Evolutionary conservation across 2,329 filamentous ascomycete species (phyloP), one percentile per base, ranked within the genome.

Genomic region (Arthroderma sp.): DNA sequence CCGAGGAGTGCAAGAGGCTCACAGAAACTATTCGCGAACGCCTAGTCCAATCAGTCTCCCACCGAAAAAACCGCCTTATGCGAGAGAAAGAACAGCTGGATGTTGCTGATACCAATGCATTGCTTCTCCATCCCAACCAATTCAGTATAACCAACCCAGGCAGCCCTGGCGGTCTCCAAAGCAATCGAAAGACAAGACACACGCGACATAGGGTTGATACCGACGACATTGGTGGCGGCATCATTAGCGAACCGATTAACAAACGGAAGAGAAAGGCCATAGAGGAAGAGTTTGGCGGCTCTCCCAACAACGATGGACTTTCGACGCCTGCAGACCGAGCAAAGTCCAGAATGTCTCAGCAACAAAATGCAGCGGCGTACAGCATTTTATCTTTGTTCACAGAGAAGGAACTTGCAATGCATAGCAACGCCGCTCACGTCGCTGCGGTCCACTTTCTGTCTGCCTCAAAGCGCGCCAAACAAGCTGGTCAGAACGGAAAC

Each of bases 51-150:
- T 77, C 73, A 41, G 76, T 85, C 55, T 77, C 77, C 25, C 76
- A 79, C 64, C 82, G 81, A 63, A 77, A 79, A 55, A 73, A 76
- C 57, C 74, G 79, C 39, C 70, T 85, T 58, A 76, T 81, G 70
- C 79, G 80, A 59, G 82, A 85, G 65, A 85, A 85, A 66, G 82
- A 85, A 63, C 81, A 84, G 65, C 72, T 85, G 23, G 83, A 85
- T 62, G 80, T 85, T 59, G 81, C 81, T 2, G 82, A 85, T 68
- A 84, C 79, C 68, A 85, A 83, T 65, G 80, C 82, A 5, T 75
- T 84, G 55, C 77, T 85, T 9, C 75, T 85, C 5, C 81, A 85
- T 61, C 82, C 82, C 13, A 83, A 79, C 61, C 82, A 85, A 63
- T 85, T 84, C 71, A 82, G 79, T 67, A 81, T 85, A 61, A 81